Evolutionary conservation across 2,329 filamentous ascomycete genomes (phyloP).

Genomic region (Graphiopsis chlorocephala): DNA sequence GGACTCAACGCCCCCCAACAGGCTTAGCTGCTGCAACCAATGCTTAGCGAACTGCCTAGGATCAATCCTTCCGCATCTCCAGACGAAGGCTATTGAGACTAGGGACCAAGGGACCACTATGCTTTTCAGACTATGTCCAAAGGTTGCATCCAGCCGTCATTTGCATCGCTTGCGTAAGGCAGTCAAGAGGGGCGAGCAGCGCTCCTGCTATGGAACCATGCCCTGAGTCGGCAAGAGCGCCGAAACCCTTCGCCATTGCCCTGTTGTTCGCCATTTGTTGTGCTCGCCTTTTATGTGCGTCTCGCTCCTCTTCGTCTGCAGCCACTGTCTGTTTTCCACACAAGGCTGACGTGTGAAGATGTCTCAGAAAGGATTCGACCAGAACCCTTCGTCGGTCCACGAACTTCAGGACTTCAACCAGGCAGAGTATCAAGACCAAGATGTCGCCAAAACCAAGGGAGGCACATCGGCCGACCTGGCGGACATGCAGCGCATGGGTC

Average conservation of each 20-base stretch:
- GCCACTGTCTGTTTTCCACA: background rate
- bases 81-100: background rate
- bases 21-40: background rate
- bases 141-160: background rate
- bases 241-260: background rate
- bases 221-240: background rate
- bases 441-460: slow-evolving; percentile 10
- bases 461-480: slow-evolving; percentile 7
- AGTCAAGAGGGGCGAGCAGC: background rate
- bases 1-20: background rate
- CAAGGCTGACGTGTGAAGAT: background rate
- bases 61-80: background rate
- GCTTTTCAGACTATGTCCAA: background rate
- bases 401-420: slow-evolving; percentile 4
- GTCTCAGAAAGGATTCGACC: background rate
- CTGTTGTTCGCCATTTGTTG: background rate
- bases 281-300: background rate
- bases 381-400: background rate
- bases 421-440: background rate
- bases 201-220: background rate
- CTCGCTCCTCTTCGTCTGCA: background rate
- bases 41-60: background rate
- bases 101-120: background rate
- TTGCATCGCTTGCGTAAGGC: background rate
- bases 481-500: slow-evolving; percentile 20